Conservation (phyloP, 108 stramenopile species). For the Bacterosira constricta region DNA sequence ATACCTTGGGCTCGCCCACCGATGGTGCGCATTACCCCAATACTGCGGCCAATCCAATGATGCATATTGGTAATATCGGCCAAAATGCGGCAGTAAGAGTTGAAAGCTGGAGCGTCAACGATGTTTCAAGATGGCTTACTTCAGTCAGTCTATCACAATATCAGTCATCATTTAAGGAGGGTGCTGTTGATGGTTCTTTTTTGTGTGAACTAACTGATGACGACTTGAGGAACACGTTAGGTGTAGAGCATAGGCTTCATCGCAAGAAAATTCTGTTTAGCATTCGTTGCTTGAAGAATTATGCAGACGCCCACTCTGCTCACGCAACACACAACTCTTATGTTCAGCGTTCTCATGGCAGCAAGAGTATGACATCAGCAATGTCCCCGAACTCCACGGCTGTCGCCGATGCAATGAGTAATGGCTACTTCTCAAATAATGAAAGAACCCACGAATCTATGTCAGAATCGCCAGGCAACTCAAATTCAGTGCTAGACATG, state of each 20-base stretch:
- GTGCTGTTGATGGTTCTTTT: slow-evolving; percentile 88
- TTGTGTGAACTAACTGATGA: slow-evolving; percentile 89
- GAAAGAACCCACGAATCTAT: slow-evolving; percentile 9
- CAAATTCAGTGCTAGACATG: slow-evolving; percentile 42
- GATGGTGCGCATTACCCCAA: slow-evolving; percentile 3
- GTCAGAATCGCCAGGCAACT: slow-evolving; percentile 16
- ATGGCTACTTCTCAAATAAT: slow-evolving; percentile 4
- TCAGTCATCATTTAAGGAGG: slow-evolving; percentile 77
- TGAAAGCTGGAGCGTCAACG: slow-evolving; percentile 82
- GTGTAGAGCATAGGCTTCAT: slow-evolving; percentile 88
- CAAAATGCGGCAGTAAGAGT: slow-evolving; percentile 47
- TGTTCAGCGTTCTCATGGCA: slow-evolving; percentile 1
- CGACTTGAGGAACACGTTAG: slow-evolving; percentile 85
- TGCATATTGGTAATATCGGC: neutral
- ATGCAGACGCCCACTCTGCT: slow-evolving; percentile 24
- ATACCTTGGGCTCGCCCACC: slow-evolving; percentile 5
- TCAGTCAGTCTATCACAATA: slow-evolving; percentile 83
- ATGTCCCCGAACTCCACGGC: slow-evolving; percentile 21
- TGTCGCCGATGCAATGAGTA: neutral
- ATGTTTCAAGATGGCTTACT: slow-evolving; percentile 84
- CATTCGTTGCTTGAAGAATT: slow-evolving; percentile 51
- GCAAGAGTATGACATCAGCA: neutral
- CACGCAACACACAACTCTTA: neutral
- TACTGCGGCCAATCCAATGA: neutral
- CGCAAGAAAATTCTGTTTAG: slow-evolving; percentile 89